Conservation (phyloP, 2,329 filamentous ascomycete genomes). For the Cercospora zeina region DNA sequence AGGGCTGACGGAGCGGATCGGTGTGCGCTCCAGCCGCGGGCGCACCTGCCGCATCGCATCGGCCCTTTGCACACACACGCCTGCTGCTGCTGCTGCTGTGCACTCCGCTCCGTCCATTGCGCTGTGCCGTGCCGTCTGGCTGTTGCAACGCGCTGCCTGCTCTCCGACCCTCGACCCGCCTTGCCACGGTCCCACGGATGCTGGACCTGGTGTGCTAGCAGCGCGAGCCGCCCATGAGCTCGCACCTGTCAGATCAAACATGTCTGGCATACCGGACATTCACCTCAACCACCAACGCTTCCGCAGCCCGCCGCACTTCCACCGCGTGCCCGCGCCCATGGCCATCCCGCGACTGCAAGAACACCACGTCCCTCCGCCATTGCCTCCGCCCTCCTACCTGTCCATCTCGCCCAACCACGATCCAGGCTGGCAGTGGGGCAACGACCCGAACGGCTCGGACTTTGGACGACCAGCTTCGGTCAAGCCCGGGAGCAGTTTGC, state of each 20-base stretch:
- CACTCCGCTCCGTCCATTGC: constrained; percentile 1
- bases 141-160: constrained; percentile 9
- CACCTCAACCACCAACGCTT: constrained; percentile 44
- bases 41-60: constrained; percentile 24
- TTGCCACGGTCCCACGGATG: neutral
- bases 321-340: constrained; percentile 57
- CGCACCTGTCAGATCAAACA: constrained; percentile 21
- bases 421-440: constrained; percentile 64
- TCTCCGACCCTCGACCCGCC: neutral
- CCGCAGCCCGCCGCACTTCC: constrained; percentile 41
- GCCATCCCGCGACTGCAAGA: constrained; percentile 61
- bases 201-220: constrained; percentile 19
- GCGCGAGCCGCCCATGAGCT: constrained; percentile 18
- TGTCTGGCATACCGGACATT: constrained; percentile 39
- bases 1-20: constrained; percentile 28
- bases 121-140: neutral
- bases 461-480: constrained; percentile 51
- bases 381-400: constrained; percentile 64
- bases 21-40: constrained; percentile 17
- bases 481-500: constrained; percentile 52
- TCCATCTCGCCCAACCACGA: constrained; percentile 58
- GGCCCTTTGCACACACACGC: constrained; percentile 8
- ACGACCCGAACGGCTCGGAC: constrained; percentile 52
- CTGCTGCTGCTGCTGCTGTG: constrained; percentile 20
- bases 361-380: constrained; percentile 57